Base-by-base conservation (phyloP, 164 flowering plant genomes). In the Aristolochia contorta region DNA sequence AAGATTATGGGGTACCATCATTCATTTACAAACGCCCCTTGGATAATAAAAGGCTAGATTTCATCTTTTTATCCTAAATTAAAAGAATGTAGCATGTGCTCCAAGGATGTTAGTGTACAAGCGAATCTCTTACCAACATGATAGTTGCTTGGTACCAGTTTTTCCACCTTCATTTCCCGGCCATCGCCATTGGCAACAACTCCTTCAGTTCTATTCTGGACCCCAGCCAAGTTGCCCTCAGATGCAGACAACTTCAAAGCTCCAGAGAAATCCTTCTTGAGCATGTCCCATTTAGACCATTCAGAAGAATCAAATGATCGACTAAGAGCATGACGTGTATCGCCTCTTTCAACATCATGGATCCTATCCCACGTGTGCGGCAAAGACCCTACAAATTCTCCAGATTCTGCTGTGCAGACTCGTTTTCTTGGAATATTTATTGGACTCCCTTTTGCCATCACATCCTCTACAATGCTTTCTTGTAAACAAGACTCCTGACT, bases 241-340 rank as follows among this genome's bases (percentile, higher is more conserved):
- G 62, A 55, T 41, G 61, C 77, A 37, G 64, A 69, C 68, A 55
- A 49, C 23, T 59, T 66, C 57, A 47, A 57, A 64, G 46, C 63
- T 48, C 58, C 61, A 24, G 73, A 58, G 16, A 71, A 67, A 37
- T 71, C 74, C 27, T 75, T 69, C 49, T 58, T 48, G 19, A 45
- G 66, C 4, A 60, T 32, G 25, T 27, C 27, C 77, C 64, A 71
- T 54, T 75, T 69, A 57, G 62, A 58, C 12, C 67, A 49, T 60
- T 73, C 74, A 69, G 80, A 60, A 51, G 71, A 75, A 73, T 79
- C 86, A 49, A 82, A 66, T 46, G 96, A 84, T 52, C 62, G 82
- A 66, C 91, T 72, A 15, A 74, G 30, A 41, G 78, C 78, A 30
- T 48, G 73, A 63, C n/a, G 46, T 57, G 60, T 30, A 53, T 65